A percentile compares a stretch with the other conserved stretches of the same genome.
These are phyloP conservation scores for Anthracocystis panici-leucophaei DNA, from an alignment of 1,284 basidiomycete genomes.

Conservation along the genomic window DNA sequence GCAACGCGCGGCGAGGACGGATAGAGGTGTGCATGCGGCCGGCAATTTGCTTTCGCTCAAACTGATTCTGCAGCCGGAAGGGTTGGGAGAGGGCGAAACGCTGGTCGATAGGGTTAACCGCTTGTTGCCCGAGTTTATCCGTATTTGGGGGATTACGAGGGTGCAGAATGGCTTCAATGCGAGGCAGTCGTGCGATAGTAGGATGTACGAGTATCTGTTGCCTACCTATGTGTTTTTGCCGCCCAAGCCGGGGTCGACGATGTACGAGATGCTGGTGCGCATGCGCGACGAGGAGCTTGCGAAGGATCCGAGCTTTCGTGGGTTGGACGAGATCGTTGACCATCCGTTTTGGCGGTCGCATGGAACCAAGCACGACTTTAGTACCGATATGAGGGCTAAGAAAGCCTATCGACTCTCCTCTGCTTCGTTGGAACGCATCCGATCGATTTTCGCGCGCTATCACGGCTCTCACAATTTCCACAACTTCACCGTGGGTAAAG, in stretches of 20 bases:
- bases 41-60: constrained; percentile 79
- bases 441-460: constrained; percentile 53
- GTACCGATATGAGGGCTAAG: constrained; percentile 60
- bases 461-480: constrained; percentile 80
- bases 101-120: constrained; percentile 84
- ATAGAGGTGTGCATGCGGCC: constrained; percentile 96
- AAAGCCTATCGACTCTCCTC: constrained; percentile 57
- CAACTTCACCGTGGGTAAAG: constrained; percentile 92
- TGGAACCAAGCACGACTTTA: constrained; percentile 43
- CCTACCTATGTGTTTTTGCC: constrained; percentile 94
- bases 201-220: constrained; percentile 96
- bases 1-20: constrained; percentile 90
- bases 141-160: constrained; percentile 90
- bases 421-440: constrained; percentile 50
- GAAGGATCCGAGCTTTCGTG: constrained; percentile 19
- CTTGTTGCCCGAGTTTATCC: constrained; percentile 87
- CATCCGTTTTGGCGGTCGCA: constrained; percentile 66
- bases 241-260: constrained; percentile 77
- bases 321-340: constrained; percentile 40
- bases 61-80: constrained; percentile 71
- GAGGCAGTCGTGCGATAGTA: constrained; percentile 79
- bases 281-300: constrained; percentile 27
- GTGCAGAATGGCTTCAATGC: constrained; percentile 94
- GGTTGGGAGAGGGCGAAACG: constrained; percentile 43
- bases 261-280: constrained; percentile 60